Evolutionary conservation across 2,329 filamentous ascomycete genomes (phyloP), one percentile per base, ranked within the genome.

Genomic region (Periconia sp.): DNA sequence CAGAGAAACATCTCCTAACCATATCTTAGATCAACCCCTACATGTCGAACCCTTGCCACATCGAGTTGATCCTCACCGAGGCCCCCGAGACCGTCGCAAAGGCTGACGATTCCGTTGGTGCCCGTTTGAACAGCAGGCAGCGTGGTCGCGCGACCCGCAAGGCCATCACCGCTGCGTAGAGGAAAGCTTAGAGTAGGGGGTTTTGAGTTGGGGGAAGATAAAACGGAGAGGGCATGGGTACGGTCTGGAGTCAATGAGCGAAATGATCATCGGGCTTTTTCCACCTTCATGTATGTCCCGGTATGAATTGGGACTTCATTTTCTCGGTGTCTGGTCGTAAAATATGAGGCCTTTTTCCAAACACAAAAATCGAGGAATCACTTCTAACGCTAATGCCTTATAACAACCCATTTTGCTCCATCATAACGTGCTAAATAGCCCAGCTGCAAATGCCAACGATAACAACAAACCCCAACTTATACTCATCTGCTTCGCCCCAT

Each of bases 21-120:
- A 15, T n/a, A n/a, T n/a, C 15, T 41, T 59, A 97, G 92, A 99
- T 99, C 85, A 99, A 99, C 89, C 94, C 94, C 63, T 99, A 97
- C 88, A 97, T 99, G 95, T 97, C 92, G 71, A 96, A 96, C 88
- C 94, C 94, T 71, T 99, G 93, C 90, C 94, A 99, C 89, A 96
- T 99, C 81, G 95, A 99, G 85, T 85, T 99, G 74, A 99, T 99
- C 87, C 87, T 99, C 72, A 96, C 93, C 76, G 95, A 99, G 87
- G 92, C 85, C 74, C 90, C 95, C 76, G 95, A 99, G 86, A 86
- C 89, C 71, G 91, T 99, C 72, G 86, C 92, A 83, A 99, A 99
- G 89, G 87, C 87, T 60, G 84, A 87, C 69, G 78, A 85, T 61
- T 83, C 86, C 70, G 83, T 81, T 62, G 81, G 82, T 72, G 85